These are phyloP conservation scores for Beauveria pseudobassiana DNA, from an alignment of 2,329 filamentous ascomycete genomes.

Conservation along the genomic window DNA sequence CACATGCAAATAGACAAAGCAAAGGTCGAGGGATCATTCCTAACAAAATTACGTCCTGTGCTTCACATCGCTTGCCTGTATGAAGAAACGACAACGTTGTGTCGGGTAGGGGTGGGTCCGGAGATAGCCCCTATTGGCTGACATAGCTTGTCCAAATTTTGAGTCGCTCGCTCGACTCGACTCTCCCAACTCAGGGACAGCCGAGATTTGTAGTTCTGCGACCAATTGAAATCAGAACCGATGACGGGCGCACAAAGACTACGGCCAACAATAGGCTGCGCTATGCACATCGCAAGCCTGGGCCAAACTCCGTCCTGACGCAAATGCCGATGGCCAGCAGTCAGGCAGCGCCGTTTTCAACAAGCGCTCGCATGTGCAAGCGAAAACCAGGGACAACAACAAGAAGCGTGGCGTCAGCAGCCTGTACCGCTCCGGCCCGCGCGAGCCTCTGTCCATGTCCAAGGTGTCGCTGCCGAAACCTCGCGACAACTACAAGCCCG, in stretches of 20 bases:
- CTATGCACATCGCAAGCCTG: conserved; percentile 1
- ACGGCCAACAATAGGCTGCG: conserved; percentile 2
- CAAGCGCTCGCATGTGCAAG: conserved; percentile 42
- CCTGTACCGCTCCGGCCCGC: conserved; percentile 67
- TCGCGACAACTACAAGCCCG: conserved; percentile 49
- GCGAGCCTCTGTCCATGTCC: conserved; percentile 66
- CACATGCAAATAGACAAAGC: too few species aligned
- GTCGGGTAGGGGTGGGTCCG: conserved; percentile 4
- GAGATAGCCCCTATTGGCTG: conserved; percentile 6
- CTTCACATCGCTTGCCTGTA: too few species aligned
- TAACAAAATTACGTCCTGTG: too few species aligned
- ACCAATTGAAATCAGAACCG: background rate
- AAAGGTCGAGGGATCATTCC: too few species aligned
- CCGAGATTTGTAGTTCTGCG: background rate
- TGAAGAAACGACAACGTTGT: background rate
- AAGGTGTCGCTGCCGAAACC: conserved; percentile 68
- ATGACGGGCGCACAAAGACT: conserved; percentile 8
- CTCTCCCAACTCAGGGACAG: conserved; percentile 3
- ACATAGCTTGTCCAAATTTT: conserved; percentile 3
- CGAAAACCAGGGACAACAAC: conserved; percentile 65
- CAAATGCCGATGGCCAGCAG: background rate
- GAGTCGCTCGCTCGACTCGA: background rate
- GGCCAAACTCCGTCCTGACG: background rate
- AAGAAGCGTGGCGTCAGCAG: conserved; percentile 74
- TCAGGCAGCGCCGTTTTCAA: conserved; percentile 39